These are phyloP conservation scores for Citrus sinensis DNA, from an alignment of 345 rosid genomes.

Conservation along the genomic window DVS_A1.0 CM039165.1:36369501-36370000, in stretches of 20 bases:
- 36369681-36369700: constrained; percentile 60
- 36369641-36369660: constrained; percentile 70
- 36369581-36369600: constrained; percentile 53
- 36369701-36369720: constrained; percentile 64
- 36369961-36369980: constrained; percentile 39
- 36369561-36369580: constrained; percentile 62
- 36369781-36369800: constrained; percentile 56
- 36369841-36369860: constrained; percentile 59
- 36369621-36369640: constrained; percentile 59
- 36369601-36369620: constrained; percentile 51
- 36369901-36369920: constrained; percentile 59
- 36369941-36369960: constrained; percentile 47
- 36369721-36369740: constrained; percentile 47
- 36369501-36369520: constrained; percentile 62
- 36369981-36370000: constrained; percentile 55
- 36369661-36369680: constrained; percentile 49
- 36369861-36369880: constrained; percentile 65
- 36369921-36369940: constrained; percentile 47
- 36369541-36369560: constrained; percentile 57
- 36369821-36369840: constrained; percentile 69
- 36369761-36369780: constrained; percentile 76
- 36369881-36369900: constrained; percentile 58
- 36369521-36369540: constrained; percentile 57
- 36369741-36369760: constrained; percentile 56
- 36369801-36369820: constrained; percentile 58